phyloP scores from a whole-genome alignment of 352 stramenopile genomes.

The Phytophthora multivora region DNA sequence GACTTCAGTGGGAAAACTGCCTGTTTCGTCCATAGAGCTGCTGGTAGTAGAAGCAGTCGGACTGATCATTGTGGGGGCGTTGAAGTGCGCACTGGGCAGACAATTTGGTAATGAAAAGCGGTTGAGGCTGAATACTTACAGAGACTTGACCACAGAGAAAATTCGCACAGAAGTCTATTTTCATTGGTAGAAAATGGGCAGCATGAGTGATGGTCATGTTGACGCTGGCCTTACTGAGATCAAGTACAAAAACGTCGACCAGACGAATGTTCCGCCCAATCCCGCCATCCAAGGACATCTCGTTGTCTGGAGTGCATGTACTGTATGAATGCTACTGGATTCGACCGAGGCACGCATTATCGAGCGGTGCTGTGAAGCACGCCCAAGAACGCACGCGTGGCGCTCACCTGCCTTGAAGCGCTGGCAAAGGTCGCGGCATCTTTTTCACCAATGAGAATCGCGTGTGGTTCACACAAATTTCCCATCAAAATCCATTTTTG shows the following conservation, averaged over 20 bases:
- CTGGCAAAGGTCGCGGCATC: slow-evolving; percentile 4
- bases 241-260: slow-evolving; percentile 2
- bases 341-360: neutral
- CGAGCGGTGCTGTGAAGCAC: neutral
- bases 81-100: slow-evolving; percentile 15
- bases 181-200: slow-evolving; percentile 22
- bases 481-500: slow-evolving; percentile 21
- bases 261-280: slow-evolving; percentile 24
- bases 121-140: slow-evolving; percentile 1
- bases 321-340: neutral
- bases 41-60: slow-evolving; percentile 21
- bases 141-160: slow-evolving; percentile 19
- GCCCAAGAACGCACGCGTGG: neutral
- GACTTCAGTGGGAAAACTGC: neutral
- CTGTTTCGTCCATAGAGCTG: slow-evolving; percentile 14
- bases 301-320: too few relatives aligned
- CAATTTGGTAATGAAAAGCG: slow-evolving; percentile 21
- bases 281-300: neutral
- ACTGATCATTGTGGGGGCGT: slow-evolving; percentile 29
- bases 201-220: slow-evolving; percentile 28
- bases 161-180: slow-evolving; percentile 8
- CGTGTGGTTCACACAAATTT: slow-evolving; percentile 11
- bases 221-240: slow-evolving; percentile 15
- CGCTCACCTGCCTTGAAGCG: slow-evolving; percentile 9
- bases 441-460: slow-evolving; percentile 12